Percentiles rank a stretch among this genome's conserved stretches.
phyloP scores from a whole-genome alignment of 177 flowering plant species.

The Vitis hybrid region DNA sequence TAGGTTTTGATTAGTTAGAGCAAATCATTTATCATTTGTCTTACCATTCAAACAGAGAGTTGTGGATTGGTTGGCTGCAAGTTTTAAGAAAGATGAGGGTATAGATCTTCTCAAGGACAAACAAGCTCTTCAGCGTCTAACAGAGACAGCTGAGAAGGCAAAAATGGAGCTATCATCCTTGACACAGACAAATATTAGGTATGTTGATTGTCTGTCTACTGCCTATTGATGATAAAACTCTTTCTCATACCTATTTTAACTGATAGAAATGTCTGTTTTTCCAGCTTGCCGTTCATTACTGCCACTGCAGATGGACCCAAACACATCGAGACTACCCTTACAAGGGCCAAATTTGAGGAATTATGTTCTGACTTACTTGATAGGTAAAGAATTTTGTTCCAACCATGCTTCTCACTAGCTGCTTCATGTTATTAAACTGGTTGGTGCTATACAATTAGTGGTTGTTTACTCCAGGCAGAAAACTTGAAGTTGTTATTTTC shows the following conservation, averaged over 20 bases:
- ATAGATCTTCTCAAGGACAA: constrained; percentile 92
- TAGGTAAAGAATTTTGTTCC: constrained; percentile 43
- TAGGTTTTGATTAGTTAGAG: no score
- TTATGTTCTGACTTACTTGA: constrained; percentile 92
- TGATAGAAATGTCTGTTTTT: constrained; percentile 4
- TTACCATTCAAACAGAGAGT: constrained; percentile 57
- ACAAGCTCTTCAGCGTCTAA: constrained; percentile 95
- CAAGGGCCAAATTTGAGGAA: constrained; percentile 93
- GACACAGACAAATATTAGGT: constrained; percentile 94
- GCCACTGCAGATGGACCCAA: constrained; percentile 97
- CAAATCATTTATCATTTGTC: neutral
- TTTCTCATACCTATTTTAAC: no score
- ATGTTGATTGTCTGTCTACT: neutral
- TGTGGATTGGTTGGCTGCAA: constrained; percentile 90
- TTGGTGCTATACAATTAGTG: neutral
- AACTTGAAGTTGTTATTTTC: no score
- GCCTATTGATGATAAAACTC: no score
- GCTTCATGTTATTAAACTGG: neutral
- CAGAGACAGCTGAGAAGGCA: constrained; percentile 96
- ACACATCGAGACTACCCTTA: constrained; percentile 89
- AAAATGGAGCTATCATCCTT: constrained; percentile 92
- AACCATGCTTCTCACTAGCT: neutral
- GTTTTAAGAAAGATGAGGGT: constrained; percentile 86
- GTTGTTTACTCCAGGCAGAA: no score
- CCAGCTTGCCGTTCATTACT: constrained; percentile 94